Conservation (phyloP, 345 rosid genomes). For the Lepidium sativum region DNA sequence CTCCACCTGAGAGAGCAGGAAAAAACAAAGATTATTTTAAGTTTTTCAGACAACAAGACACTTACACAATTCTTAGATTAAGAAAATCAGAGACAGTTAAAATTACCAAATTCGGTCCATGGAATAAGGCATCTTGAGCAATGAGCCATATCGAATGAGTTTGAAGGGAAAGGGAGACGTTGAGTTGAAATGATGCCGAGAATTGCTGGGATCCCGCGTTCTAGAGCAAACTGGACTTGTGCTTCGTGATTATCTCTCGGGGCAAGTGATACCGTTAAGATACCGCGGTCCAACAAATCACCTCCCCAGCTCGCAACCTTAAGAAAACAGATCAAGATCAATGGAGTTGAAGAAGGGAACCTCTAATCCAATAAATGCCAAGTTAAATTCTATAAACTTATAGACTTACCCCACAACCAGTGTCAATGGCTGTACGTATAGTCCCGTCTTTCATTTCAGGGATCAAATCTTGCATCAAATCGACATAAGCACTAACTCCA, state of each 20-base stretch:
- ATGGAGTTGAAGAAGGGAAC: not conserved
- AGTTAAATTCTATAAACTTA: not conserved
- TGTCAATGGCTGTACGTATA: slow-evolving; percentile 86
- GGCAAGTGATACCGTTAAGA: slow-evolving; percentile 87
- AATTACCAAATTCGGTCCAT: slow-evolving; percentile 95
- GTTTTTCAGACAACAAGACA: not conserved
- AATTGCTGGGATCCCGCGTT: slow-evolving; percentile 96
- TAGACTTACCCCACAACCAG: slow-evolving; percentile 90
- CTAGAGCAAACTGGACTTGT: slow-evolving; percentile 96
- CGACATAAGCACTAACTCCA: slow-evolving; percentile 93
- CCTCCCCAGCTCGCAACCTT: slow-evolving; percentile 99
- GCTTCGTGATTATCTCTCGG: slow-evolving; percentile 99
- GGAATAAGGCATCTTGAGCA: slow-evolving; percentile 99
- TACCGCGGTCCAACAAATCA: slow-evolving; percentile 80
- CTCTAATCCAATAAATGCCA: not conserved
- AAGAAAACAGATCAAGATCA: not conserved
- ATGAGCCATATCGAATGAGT: slow-evolving; percentile 97
- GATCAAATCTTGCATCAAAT: slow-evolving; percentile 86
- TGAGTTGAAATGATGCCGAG: slow-evolving; percentile 97
- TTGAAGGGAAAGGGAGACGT: slow-evolving; percentile 95
- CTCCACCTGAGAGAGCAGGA: slow-evolving; percentile 59
- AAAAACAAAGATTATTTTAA: not conserved
- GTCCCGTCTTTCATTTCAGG: slow-evolving; percentile 94
- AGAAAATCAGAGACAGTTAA: not conserved
- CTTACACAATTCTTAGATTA: not conserved